A percentile compares a stretch with the other conserved stretches of the same genome.
Evolutionary conservation across 768 basidiomycete species (phyloP).

Genomic region (Macrolepiota albuminosa): DNA sequence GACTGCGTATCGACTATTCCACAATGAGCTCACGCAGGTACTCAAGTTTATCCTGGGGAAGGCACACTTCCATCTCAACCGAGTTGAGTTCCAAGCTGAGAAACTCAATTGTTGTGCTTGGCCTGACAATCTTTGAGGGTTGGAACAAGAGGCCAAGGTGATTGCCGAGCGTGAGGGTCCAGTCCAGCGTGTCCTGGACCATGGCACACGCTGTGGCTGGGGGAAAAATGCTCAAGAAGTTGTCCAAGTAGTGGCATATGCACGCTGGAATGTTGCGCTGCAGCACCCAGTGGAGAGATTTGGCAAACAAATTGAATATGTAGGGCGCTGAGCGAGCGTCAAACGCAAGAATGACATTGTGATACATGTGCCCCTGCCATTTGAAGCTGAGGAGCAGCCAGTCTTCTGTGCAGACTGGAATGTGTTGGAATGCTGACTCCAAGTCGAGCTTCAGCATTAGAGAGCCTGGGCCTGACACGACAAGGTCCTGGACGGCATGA

Average conservation of each 20-base stretch:
- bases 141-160: background rate
- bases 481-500: slow-evolving; percentile 17
- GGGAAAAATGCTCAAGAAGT: slow-evolving; percentile 20
- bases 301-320: background rate
- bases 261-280: slow-evolving; percentile 22
- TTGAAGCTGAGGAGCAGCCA: slow-evolving; percentile 28
- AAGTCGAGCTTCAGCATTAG: slow-evolving; percentile 31
- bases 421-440: slow-evolving; percentile 30
- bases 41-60: background rate
- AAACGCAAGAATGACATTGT: slow-evolving; percentile 27
- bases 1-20: accelerated
- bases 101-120: background rate
- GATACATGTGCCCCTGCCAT: slow-evolving; percentile 25
- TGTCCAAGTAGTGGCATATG: slow-evolving; percentile 30
- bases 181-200: background rate
- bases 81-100: background rate
- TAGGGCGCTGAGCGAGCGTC: slow-evolving; percentile 23
- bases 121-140: background rate
- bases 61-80: background rate
- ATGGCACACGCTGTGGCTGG: accelerated
- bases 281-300: background rate
- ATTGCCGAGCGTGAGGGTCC: background rate
- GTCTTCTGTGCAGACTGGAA: slow-evolving; percentile 25
- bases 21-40: background rate
- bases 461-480: slow-evolving; percentile 20